Conservation (phyloP, 2,329 filamentous ascomycete genomes). For the Blastomyces emzantsi region DNA sequence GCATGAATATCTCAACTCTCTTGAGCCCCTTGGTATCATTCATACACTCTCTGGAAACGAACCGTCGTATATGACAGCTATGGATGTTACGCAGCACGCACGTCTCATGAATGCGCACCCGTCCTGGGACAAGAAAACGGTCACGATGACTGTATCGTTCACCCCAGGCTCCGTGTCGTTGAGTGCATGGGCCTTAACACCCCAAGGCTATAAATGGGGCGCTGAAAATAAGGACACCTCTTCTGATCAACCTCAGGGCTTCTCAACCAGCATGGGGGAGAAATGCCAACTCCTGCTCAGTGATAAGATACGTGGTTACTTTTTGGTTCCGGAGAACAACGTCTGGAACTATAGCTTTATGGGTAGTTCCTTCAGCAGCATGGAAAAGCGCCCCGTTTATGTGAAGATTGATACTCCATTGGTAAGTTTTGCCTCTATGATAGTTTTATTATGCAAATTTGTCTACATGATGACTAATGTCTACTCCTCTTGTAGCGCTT, state of each 20-base stretch:
- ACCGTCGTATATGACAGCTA: conserved; percentile 89
- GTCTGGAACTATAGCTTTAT: conserved; percentile 99
- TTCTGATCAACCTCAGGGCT: conserved; percentile 89
- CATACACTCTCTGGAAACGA: conserved; percentile 95
- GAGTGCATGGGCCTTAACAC: conserved; percentile 86
- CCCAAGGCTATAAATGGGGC: conserved; percentile 92
- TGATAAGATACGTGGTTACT: conserved; percentile 90
- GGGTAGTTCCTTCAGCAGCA: conserved; percentile 74
- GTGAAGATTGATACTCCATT: conserved; percentile 90
- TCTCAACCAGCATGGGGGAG: conserved; percentile 83
- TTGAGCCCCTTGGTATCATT: conserved; percentile 90
- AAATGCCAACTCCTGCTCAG: conserved; percentile 91
- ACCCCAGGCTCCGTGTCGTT: conserved; percentile 94
- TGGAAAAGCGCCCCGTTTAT: conserved; percentile 84
- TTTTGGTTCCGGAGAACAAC: conserved; percentile 82
- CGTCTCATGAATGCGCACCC: conserved; percentile 77
- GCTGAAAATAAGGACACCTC: conserved; percentile 88
- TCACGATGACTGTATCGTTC: conserved; percentile 93
- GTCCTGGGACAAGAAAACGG: conserved; percentile 77
- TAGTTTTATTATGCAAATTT: not conserved
- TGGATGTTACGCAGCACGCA: conserved; percentile 89
- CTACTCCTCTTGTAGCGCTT: conserved; percentile 46
- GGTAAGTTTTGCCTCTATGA: conserved; percentile 13
- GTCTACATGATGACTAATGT: conserved; percentile 10
- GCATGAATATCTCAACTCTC: conserved; percentile 74